Evolutionary conservation across 306 rosid species (phyloP).

Genomic region (Glycyrrhiza uralensis): DNA sequence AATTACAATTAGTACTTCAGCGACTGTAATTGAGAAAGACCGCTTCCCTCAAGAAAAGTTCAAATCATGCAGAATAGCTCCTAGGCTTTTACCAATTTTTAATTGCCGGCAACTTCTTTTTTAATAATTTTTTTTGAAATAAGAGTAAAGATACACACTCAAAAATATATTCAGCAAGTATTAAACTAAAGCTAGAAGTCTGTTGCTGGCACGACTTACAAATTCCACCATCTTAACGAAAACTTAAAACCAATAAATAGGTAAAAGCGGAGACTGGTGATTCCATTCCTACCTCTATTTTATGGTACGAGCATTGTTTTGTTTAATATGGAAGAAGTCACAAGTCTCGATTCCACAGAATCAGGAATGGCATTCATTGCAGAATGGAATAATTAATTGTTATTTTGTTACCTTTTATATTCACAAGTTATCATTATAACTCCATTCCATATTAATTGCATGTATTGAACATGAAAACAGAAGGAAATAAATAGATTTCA

Average conservation of each 20-base stretch:
- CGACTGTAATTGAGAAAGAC: conserved; percentile 1
- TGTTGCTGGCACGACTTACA: not conserved
- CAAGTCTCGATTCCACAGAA: too few species aligned
- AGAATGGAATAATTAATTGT: not conserved
- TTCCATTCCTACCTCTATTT: not conserved
- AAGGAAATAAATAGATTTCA: not conserved
- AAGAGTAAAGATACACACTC: not conserved
- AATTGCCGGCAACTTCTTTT: not conserved
- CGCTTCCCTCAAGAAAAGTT: conserved; percentile 15
- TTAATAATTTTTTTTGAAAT: not conserved
- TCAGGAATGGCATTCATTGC: not conserved
- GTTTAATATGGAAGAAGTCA: not conserved
- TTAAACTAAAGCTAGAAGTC: not conserved
- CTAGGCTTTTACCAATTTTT: conserved; percentile 1
- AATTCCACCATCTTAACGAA: not conserved
- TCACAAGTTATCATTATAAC: not conserved
- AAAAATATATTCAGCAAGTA: not conserved
- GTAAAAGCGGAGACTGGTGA: not conserved
- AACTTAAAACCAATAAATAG: not conserved
- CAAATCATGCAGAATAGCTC: not conserved
- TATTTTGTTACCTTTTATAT: not conserved
- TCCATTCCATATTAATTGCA: not conserved
- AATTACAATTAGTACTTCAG: conserved; percentile 19
- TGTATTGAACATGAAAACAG: not conserved
- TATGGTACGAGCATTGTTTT: not conserved